phyloP scores from a whole-genome alignment of 2,329 filamentous ascomycete species.

The Thielaviopsis ethacetica region DNA sequence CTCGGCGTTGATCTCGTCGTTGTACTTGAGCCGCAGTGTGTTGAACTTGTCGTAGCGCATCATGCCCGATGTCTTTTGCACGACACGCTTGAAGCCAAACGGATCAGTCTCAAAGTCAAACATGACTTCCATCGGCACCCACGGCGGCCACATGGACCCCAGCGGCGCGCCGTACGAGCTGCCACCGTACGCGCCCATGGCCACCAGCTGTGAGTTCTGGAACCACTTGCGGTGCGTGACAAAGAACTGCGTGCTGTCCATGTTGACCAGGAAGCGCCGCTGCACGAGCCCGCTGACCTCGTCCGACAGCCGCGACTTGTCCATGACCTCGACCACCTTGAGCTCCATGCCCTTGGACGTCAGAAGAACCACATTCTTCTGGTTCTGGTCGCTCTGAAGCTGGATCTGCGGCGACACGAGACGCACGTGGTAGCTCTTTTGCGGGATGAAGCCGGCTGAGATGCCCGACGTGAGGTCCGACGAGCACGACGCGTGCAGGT shows the following conservation, averaged over 20 bases:
- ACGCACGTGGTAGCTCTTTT: conserved; percentile 87
- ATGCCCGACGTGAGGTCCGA: conserved; percentile 55
- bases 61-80: conserved; percentile 90
- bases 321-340: conserved; percentile 95
- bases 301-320: conserved; percentile 82
- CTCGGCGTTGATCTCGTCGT: conserved; percentile 69
- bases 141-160: conserved; percentile 87
- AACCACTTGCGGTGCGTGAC: conserved; percentile 91
- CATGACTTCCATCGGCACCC: conserved; percentile 97
- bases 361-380: conserved; percentile 88
- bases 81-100: conserved; percentile 93
- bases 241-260: conserved; percentile 98
- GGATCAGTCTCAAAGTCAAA: conserved; percentile 89
- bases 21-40: conserved; percentile 87
- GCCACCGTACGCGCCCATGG: conserved; percentile 64
- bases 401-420: conserved; percentile 97
- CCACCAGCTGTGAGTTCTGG: conserved; percentile 55
- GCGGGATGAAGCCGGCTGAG: conserved; percentile 70
- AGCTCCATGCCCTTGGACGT: conserved; percentile 96
- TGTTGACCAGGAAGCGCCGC: conserved; percentile 79
- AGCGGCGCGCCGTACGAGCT: conserved; percentile 77
- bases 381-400: conserved; percentile 94
- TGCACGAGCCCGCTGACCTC: conserved; percentile 91
- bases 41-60: conserved; percentile 98
- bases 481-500: conserved; percentile 19